A percentile compares a stretch with the other conserved stretches of the same genome.
phyloP scores from a whole-genome alignment of 768 basidiomycete genomes.

The Lactarius trivialis region DNA sequence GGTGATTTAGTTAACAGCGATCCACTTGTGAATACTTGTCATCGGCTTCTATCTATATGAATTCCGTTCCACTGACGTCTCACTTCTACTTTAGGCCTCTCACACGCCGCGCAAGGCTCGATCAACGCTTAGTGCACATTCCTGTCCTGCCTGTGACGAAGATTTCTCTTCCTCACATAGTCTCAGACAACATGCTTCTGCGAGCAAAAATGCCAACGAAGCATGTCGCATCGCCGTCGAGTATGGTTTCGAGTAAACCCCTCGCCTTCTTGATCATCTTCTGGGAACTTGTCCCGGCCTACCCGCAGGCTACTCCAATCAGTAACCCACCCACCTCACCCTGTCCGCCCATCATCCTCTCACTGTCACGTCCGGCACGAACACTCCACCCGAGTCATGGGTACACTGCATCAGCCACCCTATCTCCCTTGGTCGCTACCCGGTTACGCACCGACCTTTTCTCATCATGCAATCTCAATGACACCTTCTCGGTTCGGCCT shows the following conservation, averaged over 20 bases:
- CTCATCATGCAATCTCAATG: conserved; percentile 2
- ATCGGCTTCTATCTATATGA: not conserved
- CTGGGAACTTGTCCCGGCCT: not conserved
- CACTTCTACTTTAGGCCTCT: conserved; percentile 3
- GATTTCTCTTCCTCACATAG: conserved; percentile 53
- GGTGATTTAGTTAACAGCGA: conserved; percentile 13
- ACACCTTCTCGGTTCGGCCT: conserved; percentile 13
- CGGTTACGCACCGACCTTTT: conserved; percentile 6
- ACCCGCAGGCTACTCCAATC: not conserved
- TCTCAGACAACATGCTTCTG: conserved; percentile 54
- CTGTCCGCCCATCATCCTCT: not conserved
- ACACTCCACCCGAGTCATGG: not conserved
- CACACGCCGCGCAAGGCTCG: conserved; percentile 20
- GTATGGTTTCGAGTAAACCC: conserved; percentile 57
- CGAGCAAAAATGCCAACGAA: conserved; percentile 45
- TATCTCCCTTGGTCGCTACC: conserved; percentile 9
- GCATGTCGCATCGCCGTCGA: conserved; percentile 70
- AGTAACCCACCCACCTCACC: not conserved
- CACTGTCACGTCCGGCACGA: not conserved
- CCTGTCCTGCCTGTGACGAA: conserved; percentile 72
- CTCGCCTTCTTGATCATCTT: not conserved
- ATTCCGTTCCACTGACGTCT: conserved; percentile 14
- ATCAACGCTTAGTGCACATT: conserved; percentile 34
- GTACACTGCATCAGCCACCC: not conserved
- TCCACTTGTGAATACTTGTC: conserved; percentile 10